A percentile compares a stretch with the other conserved stretches of the same genome.
Evolutionary conservation across 306 rosid genomes (phyloP).

Genomic region (Begonia fuchsioides): DNA sequence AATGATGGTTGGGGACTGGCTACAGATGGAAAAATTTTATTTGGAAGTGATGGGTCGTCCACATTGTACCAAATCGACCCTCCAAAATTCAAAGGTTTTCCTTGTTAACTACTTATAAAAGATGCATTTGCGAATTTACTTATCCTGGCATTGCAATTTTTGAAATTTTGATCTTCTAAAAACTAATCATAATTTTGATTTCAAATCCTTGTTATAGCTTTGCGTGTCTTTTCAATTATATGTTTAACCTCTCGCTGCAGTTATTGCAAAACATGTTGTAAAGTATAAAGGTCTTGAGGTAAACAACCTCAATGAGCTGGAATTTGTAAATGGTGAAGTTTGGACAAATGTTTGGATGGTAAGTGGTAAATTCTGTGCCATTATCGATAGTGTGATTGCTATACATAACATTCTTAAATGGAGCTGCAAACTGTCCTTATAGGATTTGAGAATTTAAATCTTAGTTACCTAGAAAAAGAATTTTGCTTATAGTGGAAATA

Average conservation of each 20-base stretch:
- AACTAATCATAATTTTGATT: too few species aligned
- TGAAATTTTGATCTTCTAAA: too few species aligned
- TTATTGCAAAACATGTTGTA: conserved; percentile 33
- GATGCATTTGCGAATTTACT: too few species aligned
- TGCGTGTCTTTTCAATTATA: neutral
- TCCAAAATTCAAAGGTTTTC: conserved; percentile 46
- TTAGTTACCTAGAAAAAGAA: too few species aligned
- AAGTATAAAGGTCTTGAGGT: conserved; percentile 57
- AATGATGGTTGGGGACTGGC: conserved; percentile 96
- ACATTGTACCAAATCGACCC: conserved; percentile 61
- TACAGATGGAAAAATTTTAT: conserved; percentile 70
- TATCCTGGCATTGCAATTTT: too few species aligned
- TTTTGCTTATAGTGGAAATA: neutral
- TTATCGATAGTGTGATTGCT: neutral
- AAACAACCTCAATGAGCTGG: conserved; percentile 74
- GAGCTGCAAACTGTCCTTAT: neutral
- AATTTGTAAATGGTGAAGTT: conserved; percentile 67
- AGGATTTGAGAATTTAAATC: neutral
- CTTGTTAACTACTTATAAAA: neutral
- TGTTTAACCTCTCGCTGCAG: conserved; percentile 25
- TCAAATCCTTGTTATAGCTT: too few species aligned
- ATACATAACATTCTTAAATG: neutral
- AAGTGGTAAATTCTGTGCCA: conserved; percentile 7
- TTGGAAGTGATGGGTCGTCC: conserved; percentile 89
- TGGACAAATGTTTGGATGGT: conserved; percentile 84